phyloP scores from a whole-genome alignment of 2,329 filamentous ascomycete species.

The Scedosporium boydii region DNA sequence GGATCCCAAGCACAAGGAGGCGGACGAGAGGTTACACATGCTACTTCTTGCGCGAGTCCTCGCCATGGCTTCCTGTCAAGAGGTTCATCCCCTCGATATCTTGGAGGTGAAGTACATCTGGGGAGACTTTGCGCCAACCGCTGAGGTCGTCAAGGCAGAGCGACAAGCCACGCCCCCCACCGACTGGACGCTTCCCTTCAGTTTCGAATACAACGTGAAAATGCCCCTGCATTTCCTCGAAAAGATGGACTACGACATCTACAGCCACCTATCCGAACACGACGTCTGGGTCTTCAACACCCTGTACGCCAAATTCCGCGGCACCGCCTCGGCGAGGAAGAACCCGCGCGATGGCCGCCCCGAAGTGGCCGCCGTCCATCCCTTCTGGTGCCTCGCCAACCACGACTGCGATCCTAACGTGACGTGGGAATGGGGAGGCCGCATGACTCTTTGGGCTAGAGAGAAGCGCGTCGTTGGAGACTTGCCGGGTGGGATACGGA shows the following conservation, averaged over 20 bases:
- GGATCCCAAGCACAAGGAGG: slow-evolving; percentile 49
- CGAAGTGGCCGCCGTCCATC: slow-evolving; percentile 87
- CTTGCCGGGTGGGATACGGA: slow-evolving; percentile 52
- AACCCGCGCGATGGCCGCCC: slow-evolving; percentile 69
- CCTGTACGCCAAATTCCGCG: slow-evolving; percentile 84
- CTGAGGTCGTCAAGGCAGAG: not conserved
- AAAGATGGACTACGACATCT: slow-evolving; percentile 78
- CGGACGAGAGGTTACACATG: slow-evolving; percentile 52
- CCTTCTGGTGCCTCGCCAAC: slow-evolving; percentile 93
- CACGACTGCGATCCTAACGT: slow-evolving; percentile 96
- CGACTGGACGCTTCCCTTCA: slow-evolving; percentile 65
- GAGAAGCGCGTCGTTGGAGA: slow-evolving; percentile 45
- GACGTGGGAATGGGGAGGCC: slow-evolving; percentile 82
- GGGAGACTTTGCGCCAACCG: slow-evolving; percentile 52
- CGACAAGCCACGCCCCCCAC: slow-evolving; percentile 33
- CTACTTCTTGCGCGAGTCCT: slow-evolving; percentile 52
- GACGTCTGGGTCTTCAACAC: slow-evolving; percentile 86
- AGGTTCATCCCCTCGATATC: slow-evolving; percentile 53
- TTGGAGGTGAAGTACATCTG: slow-evolving; percentile 58
- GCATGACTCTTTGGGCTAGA: slow-evolving; percentile 60
- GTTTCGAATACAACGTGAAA: slow-evolving; percentile 66
- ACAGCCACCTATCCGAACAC: slow-evolving; percentile 44
- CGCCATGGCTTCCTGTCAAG: slow-evolving; percentile 53
- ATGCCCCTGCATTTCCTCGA: slow-evolving; percentile 69
- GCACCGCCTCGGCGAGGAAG: slow-evolving; percentile 80